Conservation (phyloP, 2,329 filamentous ascomycete genomes). For the Fusarium sp. region DNA sequence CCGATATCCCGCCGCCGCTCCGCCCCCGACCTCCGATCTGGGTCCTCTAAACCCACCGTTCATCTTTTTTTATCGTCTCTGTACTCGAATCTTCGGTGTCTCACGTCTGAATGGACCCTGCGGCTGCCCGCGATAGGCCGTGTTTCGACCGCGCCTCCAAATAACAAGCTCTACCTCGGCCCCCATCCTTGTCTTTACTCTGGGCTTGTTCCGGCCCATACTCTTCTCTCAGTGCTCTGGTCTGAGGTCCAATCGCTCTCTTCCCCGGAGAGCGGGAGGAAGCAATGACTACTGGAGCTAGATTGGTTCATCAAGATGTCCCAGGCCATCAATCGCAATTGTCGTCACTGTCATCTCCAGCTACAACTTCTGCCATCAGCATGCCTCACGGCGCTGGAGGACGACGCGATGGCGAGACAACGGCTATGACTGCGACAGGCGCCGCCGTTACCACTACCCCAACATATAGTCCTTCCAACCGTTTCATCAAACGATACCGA, state of each 20-base stretch:
- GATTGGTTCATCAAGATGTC: constrained; percentile 58
- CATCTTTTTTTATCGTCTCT: constrained; percentile 23
- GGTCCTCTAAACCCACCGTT: constrained; percentile 30
- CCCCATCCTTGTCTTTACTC: constrained; percentile 3
- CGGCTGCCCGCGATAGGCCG: constrained; percentile 46
- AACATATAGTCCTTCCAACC: constrained; percentile 41
- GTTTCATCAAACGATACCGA: constrained; percentile 79
- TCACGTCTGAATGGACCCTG: constrained; percentile 49
- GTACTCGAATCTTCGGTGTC: constrained; percentile 35
- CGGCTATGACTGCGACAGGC: constrained; percentile 43
- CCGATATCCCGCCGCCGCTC: constrained; percentile 40
- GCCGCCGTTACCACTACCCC: constrained; percentile 25
- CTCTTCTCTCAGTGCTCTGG: constrained; percentile 14
- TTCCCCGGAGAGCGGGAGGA: constrained; percentile 41
- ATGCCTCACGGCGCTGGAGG: constrained; percentile 50
- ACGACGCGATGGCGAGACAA: constrained; percentile 50
- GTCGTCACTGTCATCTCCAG: constrained; percentile 47
- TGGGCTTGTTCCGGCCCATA: constrained; percentile 23
- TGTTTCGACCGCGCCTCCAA: constrained; percentile 49
- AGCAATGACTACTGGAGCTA: constrained; percentile 58
- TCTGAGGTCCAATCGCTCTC: constrained; percentile 44
- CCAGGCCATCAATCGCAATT: constrained; percentile 52
- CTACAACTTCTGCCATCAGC: constrained; percentile 45
- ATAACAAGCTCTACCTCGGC: constrained; percentile 33
- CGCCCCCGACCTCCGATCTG: constrained; percentile 44